Evolutionary conservation across 2,329 filamentous ascomycete genomes (phyloP).

Genomic region (Apiospora phragmitis): DNA sequence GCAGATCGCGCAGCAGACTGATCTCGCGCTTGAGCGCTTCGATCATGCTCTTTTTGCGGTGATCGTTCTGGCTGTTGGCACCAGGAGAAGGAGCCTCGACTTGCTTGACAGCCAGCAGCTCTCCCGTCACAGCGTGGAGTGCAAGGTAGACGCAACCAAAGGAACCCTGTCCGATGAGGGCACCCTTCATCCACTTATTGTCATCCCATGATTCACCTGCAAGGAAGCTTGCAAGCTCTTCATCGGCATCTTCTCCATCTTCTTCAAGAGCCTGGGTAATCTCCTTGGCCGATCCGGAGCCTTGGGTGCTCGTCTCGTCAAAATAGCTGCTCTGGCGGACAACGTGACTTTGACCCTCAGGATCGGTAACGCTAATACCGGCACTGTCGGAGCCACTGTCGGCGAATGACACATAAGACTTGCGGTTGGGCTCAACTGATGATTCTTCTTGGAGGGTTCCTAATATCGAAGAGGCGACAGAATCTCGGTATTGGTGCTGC

Average conservation of each 20-base stretch:
- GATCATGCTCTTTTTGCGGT: constrained; percentile 97
- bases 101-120: constrained; percentile 97
- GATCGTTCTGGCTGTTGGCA: constrained; percentile 77
- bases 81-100: constrained; percentile 84
- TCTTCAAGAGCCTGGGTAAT: constrained; percentile 83
- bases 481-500: constrained; percentile 75
- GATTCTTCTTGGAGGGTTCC: constrained; percentile 92
- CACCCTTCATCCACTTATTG: constrained; percentile 99
- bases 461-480: constrained; percentile 83
- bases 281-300: constrained; percentile 75
- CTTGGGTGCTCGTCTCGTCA: constrained; percentile 74
- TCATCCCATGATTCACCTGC: constrained; percentile 94
- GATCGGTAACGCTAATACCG: constrained; percentile 73
- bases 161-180: constrained; percentile 92
- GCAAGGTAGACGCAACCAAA: constrained; percentile 96
- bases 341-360: constrained; percentile 63
- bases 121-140: constrained; percentile 91
- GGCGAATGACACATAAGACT: constrained; percentile 90
- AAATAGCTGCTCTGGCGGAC: constrained; percentile 81
- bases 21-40: constrained; percentile 97
- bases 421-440: constrained; percentile 80
- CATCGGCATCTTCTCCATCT: constrained; percentile 89
- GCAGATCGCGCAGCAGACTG: constrained; percentile 85
- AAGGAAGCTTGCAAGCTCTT: constrained; percentile 86
- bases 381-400: constrained; percentile 73